Conservation (phyloP, 139 green algal genomes). For the Coccomyxa sp. region DNA sequence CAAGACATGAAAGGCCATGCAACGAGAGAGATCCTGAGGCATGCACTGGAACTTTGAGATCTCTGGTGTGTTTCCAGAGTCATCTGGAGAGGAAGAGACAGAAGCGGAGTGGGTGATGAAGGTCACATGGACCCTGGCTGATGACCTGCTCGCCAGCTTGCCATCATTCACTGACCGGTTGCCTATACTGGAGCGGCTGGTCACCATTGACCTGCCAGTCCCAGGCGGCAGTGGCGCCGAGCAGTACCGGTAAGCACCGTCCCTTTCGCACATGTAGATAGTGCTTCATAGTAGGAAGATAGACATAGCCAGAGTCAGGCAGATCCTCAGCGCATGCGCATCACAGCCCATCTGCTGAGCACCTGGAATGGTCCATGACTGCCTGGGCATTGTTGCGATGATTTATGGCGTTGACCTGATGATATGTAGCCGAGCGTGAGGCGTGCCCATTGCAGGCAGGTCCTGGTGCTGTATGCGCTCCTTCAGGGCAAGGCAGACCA, state of each 20-base stretch:
- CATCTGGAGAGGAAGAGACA: neutral
- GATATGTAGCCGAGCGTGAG: too few relatives aligned
- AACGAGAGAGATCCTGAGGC: neutral
- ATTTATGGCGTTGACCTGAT: too few relatives aligned
- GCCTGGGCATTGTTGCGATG: too few relatives aligned
- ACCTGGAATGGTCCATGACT: too few relatives aligned
- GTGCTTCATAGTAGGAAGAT: too few relatives aligned
- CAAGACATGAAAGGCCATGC: neutral
- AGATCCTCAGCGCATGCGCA: too few relatives aligned
- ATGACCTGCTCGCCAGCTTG: neutral
- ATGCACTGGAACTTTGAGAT: neutral
- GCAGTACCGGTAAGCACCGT: neutral
- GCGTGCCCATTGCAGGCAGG: too few relatives aligned
- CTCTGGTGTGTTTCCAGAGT: neutral
- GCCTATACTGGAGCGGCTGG: neutral
- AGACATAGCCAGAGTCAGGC: too few relatives aligned
- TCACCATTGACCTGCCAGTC: neutral
- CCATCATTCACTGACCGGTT: neutral
- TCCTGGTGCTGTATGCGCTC: too few relatives aligned
- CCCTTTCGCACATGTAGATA: too few relatives aligned
- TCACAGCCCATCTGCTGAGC: too few relatives aligned
- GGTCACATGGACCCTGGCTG: neutral
- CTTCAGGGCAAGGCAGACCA: too few relatives aligned
- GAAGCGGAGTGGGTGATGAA: neutral
- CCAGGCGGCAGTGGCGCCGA: neutral